Conservation (phyloP, 495 filamentous ascomycete species). For the Aspergillus bridgeri region DNA sequence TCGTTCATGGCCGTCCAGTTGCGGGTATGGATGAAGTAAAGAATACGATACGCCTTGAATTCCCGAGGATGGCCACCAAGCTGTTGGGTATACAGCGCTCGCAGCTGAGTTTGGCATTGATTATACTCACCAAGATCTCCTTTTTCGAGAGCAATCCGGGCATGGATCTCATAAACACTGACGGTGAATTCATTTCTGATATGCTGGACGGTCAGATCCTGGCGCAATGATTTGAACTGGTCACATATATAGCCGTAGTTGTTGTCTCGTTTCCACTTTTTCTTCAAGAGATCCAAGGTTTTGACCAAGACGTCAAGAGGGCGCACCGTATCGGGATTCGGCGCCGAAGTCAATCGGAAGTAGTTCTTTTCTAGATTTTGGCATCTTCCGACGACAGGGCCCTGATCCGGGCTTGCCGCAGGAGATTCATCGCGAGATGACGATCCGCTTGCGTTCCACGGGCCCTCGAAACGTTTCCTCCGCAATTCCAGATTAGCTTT, state of each 20-base stretch:
- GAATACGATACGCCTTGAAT: conserved; percentile 99
- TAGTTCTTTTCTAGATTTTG: conserved; percentile 89
- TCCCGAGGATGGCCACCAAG: conserved; percentile 88
- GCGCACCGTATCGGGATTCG: conserved; percentile 81
- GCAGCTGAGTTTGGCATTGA: conserved; percentile 98
- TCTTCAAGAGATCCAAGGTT: conserved; percentile 83
- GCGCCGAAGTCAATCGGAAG: conserved; percentile 85
- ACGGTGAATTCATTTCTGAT: conserved; percentile 96
- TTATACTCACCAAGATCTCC: conserved; percentile 99
- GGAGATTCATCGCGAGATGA: conserved; percentile 58
- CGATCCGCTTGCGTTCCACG: conserved; percentile 46
- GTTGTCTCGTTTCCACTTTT: conserved; percentile 88
- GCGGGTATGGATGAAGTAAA: conserved; percentile 99
- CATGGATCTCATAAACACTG: conserved; percentile 94
- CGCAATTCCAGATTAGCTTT: conserved; percentile 85
- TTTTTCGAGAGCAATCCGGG: conserved; percentile 96
- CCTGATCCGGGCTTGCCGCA: conserved; percentile 52
- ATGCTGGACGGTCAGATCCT: conserved; percentile 96
- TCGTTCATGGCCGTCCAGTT: conserved; percentile 98
- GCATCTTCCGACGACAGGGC: conserved; percentile 83
- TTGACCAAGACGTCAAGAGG: conserved; percentile 76
- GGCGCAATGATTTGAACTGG: conserved; percentile 97
- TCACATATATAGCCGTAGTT: conserved; percentile 98
- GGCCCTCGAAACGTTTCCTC: conserved; percentile 76
- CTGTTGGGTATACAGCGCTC: conserved; percentile 79